phyloP scores from a whole-genome alignment of 2,329 filamentous ascomycete species.

The Echinosphaeria canescens region DNA sequence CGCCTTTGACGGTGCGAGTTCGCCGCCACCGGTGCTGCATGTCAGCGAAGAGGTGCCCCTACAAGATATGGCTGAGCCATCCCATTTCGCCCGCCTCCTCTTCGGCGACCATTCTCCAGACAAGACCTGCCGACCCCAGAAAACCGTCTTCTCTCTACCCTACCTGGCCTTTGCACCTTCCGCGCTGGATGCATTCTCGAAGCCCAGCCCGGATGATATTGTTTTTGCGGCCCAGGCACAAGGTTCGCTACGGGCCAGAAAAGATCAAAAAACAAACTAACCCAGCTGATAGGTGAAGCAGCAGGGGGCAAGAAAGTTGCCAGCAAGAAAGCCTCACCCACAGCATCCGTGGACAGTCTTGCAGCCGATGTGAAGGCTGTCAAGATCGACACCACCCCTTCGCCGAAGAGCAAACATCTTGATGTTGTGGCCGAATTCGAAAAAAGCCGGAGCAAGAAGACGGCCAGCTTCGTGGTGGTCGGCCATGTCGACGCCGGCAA shows the following conservation, averaged over 20 bases:
- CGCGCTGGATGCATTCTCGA: slow-evolving; percentile 45
- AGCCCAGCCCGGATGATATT: slow-evolving; percentile 80
- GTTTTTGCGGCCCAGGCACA: slow-evolving; percentile 74
- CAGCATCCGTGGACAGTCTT: slow-evolving; percentile 12
- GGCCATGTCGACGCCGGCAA: slow-evolving; percentile 97
- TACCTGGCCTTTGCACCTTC: slow-evolving; percentile 25
- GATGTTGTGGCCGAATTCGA: slow-evolving; percentile 68
- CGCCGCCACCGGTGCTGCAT: too few relatives aligned
- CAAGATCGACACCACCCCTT: slow-evolving; percentile 25
- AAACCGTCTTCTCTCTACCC: slow-evolving; percentile 18
- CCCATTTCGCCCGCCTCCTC: slow-evolving; percentile 31
- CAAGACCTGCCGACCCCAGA: too few relatives aligned
- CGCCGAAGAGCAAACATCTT: slow-evolving; percentile 54
- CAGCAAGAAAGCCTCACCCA: too few relatives aligned
- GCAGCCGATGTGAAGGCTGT: slow-evolving; percentile 15
- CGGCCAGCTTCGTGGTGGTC: slow-evolving; percentile 80
- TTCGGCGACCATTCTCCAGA: slow-evolving; percentile 18
- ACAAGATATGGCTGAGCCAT: slow-evolving; percentile 16
- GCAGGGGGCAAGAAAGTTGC: slow-evolving; percentile 29
- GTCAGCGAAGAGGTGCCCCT: slow-evolving; percentile 11
- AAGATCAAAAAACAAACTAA: slow-evolving; percentile 23
- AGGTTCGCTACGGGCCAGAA: slow-evolving; percentile 45
- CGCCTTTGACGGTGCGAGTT: too few relatives aligned
- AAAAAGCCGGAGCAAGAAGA: slow-evolving; percentile 54
- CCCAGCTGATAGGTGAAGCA: slow-evolving; percentile 27